Conservation (phyloP, 345 rosid genomes). For the Anastatica hierochuntica region DNA sequence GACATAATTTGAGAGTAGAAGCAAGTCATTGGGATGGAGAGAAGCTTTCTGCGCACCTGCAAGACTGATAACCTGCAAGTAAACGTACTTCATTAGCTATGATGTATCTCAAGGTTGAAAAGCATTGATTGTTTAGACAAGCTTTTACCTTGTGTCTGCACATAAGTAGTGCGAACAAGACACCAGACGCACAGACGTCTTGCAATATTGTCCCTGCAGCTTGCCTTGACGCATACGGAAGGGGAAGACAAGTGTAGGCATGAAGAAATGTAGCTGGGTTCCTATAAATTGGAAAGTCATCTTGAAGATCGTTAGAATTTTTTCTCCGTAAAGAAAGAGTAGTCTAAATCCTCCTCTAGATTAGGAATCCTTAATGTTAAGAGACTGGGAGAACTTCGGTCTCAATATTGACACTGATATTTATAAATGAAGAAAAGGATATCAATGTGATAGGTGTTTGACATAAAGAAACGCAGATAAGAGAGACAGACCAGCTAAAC, state of each 20-base stretch:
- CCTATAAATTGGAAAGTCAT: constrained; percentile 34
- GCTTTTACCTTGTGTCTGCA: constrained; percentile 64
- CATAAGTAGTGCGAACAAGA: constrained; percentile 74
- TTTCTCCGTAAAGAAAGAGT: background rate
- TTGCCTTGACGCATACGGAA: constrained; percentile 65
- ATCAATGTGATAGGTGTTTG: background rate
- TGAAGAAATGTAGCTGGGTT: constrained; percentile 91
- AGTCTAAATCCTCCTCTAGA: background rate
- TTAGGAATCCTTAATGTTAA: background rate
- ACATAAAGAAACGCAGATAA: constrained; percentile 3
- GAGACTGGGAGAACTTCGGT: background rate
- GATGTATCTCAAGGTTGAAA: too few species aligned
- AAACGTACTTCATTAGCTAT: constrained; percentile 1
- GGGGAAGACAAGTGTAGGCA: constrained; percentile 97
- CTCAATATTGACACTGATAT: background rate
- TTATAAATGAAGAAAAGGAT: background rate
- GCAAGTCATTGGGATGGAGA: constrained; percentile 93
- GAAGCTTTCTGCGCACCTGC: constrained; percentile 98
- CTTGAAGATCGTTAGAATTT: background rate
- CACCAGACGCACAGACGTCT: constrained; percentile 85
- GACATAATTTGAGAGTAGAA: constrained; percentile 86
- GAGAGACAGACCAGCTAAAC: constrained; percentile 76
- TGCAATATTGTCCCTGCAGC: constrained; percentile 86
- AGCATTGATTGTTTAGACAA: background rate
- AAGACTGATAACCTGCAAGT: constrained; percentile 76